Evolutionary conservation across 2,329 filamentous ascomycete genomes (phyloP), one percentile per base, ranked within the genome.

Genomic region (Orbilia brochopaga): DNA sequence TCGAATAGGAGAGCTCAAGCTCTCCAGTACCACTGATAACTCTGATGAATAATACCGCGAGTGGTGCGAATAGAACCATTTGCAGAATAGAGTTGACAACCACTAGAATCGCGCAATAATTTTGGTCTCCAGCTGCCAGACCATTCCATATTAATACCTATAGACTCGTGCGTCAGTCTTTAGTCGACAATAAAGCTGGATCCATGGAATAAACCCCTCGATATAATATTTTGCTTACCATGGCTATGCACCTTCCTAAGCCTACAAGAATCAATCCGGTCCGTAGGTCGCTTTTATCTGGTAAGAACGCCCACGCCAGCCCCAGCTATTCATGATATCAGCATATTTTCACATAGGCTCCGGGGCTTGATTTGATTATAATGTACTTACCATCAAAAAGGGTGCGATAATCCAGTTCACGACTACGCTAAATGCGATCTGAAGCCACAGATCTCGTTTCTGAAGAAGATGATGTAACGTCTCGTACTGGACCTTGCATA

Each of bases 331-430:
- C 17, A 19, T 17, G 1, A 13, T 27, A 17, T 35, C 4, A 24
- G 5, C 17, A 35, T 6, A 1, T 17, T 37, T 23, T 21, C n/a
- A 50, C 7, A 15, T 32, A 17, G 21, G 13, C 15, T 15, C 13
- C 32, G 21, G 15, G 13, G 27, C 17, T 17, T 15, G 15, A 21
- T n/a, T n/a, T n/a, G 24, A 44, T 15, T 19, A 30, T 17, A 30
- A 13, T 13, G 21, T 17, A 74, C 79, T 75, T 76, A 91, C 87
- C 91, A 96, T 96, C 24, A 94, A 80, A 0, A 96, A 83, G 0
- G 91, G 91, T 0, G 90, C 90, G 13, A 95, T 77, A 32, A 95
- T 85, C 91, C 91, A 95, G 77, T 96, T 96, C 27, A 92, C 78
- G 2, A 92, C 74, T 2, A 95, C 79, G 65, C 89, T 92, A 76